A percentile compares a stretch with the other conserved stretches of the same genome.
phyloP scores from a whole-genome alignment of 257 asterid genomes.

The Capsicum chinense region DNA sequence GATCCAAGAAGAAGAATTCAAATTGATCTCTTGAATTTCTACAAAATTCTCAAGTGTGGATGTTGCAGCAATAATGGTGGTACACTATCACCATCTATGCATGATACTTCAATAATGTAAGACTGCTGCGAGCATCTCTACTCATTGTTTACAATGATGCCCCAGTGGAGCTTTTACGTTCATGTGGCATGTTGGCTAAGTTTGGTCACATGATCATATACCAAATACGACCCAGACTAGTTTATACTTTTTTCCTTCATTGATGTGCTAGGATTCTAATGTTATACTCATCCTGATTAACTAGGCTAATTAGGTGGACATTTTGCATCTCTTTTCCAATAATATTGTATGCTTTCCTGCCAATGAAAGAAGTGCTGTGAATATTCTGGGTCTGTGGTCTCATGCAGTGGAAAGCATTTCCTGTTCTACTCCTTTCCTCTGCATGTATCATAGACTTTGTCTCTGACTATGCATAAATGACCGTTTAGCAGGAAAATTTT shows the following conservation, averaged over 20 bases:
- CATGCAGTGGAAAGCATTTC: neutral
- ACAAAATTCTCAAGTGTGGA: constrained; percentile 65
- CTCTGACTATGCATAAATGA: constrained; percentile 21
- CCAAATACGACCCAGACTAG: constrained; percentile 3
- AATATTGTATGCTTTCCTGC: neutral
- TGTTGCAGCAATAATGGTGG: constrained; percentile 71
- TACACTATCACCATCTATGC: constrained; percentile 67
- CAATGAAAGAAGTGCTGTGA: constrained; percentile 8
- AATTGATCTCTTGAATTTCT: constrained; percentile 77
- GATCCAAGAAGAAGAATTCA: constrained; percentile 97
- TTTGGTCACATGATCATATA: neutral
- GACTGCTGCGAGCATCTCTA: constrained; percentile 30
- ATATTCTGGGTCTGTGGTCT: neutral
- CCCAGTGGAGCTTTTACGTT: neutral
- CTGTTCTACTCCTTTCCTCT: constrained; percentile 16
- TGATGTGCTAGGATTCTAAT: neutral
- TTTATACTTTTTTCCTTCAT: neutral
- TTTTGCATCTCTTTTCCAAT: neutral
- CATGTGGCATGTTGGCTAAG: neutral
- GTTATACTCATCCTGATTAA: neutral
- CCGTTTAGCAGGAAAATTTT: neutral
- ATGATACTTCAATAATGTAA: constrained; percentile 80
- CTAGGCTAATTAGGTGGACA: neutral
- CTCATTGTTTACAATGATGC: constrained; percentile 8
- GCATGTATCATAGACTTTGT: neutral